Conservation (phyloP, 2,329 filamentous ascomycete species). For the Monilinia polystroma region DNA sequence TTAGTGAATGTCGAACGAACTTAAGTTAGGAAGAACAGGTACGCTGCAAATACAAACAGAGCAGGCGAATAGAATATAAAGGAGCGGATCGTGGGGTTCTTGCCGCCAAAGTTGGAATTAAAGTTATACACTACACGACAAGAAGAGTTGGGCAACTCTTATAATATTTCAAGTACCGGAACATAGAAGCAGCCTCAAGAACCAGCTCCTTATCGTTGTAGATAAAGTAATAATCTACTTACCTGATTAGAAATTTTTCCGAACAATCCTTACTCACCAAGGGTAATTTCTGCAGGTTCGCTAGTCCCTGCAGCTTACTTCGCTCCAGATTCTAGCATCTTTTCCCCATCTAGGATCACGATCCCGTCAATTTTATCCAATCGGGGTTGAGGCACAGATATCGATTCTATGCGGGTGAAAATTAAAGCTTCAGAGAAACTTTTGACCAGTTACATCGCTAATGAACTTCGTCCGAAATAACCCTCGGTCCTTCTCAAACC, state of each 20-base stretch:
- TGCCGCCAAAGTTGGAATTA: neutral
- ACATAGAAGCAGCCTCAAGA: neutral
- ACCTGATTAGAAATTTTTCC: neutral
- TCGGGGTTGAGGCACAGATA: neutral
- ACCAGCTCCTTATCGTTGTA: neutral
- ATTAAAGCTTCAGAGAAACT: neutral
- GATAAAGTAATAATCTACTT: neutral
- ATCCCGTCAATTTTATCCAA: neutral
- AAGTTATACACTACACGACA: neutral
- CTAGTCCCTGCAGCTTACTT: slow-evolving; percentile 2
- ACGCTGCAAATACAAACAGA: neutral
- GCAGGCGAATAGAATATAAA: neutral
- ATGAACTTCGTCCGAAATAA: neutral
- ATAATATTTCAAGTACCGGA: neutral
- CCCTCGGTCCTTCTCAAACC: neutral
- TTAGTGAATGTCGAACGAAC: neutral
- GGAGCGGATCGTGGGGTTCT: neutral
- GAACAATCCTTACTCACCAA: neutral
- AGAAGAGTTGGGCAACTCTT: neutral
- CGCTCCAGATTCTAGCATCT: neutral
- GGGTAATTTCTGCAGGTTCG: neutral
- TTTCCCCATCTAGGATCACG: neutral
- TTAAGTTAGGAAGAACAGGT: neutral
- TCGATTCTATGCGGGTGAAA: neutral
- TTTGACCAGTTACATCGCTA: neutral